Evolutionary conservation across 2,329 filamentous ascomycete genomes (phyloP).

Genomic region (Penicillium sp.): DNA sequence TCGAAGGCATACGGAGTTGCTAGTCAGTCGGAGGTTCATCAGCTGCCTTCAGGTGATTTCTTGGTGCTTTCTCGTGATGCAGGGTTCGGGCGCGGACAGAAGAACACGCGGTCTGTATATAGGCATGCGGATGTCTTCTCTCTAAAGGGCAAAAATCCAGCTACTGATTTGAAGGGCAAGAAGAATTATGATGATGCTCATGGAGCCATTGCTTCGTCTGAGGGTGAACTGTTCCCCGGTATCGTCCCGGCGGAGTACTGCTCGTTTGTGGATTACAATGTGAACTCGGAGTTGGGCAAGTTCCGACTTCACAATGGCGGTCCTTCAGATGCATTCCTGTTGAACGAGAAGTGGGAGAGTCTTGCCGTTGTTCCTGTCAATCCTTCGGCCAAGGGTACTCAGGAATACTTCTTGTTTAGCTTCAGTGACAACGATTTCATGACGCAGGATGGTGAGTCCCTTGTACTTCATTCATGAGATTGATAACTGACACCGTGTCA

Average conservation of each 20-base stretch:
- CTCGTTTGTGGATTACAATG: slow-evolving; percentile 68
- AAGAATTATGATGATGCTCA: slow-evolving; percentile 37
- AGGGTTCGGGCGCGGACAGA: slow-evolving; percentile 59
- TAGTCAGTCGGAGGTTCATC: slow-evolving; percentile 69
- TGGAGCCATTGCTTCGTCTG: slow-evolving; percentile 50
- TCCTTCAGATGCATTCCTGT: slow-evolving; percentile 55
- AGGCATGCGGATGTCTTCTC: slow-evolving; percentile 71
- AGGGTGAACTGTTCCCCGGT: slow-evolving; percentile 56
- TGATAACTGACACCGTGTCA: slow-evolving; percentile 6
- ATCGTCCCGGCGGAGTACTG: slow-evolving; percentile 65
- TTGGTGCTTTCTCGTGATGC: slow-evolving; percentile 68
- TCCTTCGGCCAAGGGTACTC: slow-evolving; percentile 30
- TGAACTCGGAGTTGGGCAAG: slow-evolving; percentile 63
- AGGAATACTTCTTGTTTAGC: slow-evolving; percentile 68
- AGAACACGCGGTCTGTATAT: slow-evolving; percentile 59
- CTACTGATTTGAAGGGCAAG: slow-evolving; percentile 60
- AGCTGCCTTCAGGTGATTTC: slow-evolving; percentile 65
- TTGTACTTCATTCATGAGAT: background rate
- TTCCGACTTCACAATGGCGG: slow-evolving; percentile 73
- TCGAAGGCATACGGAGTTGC: slow-evolving; percentile 58
- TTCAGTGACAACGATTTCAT: slow-evolving; percentile 76
- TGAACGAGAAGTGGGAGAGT: slow-evolving; percentile 80
- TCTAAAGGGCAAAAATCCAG: slow-evolving; percentile 51
- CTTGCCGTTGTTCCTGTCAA: slow-evolving; percentile 64
- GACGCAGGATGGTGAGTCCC: slow-evolving; percentile 62